Percentiles rank a stretch among this genome's conserved stretches.
Conservation (phyloP, 352 stramenopile species). For the Phytophthora fragariae region DNA sequence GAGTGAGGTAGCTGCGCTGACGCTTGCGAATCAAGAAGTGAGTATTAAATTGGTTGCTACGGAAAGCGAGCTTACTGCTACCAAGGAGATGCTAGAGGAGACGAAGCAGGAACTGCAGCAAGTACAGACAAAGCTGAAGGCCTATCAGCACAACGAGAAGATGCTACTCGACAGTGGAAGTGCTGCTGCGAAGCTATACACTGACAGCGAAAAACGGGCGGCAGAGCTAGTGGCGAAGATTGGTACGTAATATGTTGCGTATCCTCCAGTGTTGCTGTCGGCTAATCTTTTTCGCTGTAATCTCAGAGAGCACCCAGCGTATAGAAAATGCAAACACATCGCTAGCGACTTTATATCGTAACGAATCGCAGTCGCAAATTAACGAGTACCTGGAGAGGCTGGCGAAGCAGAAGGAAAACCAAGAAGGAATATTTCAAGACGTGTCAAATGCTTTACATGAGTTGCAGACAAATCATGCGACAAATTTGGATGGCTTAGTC, state of each 20-base stretch:
- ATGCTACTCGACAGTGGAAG: constrained; percentile 61
- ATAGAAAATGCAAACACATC: constrained; percentile 61
- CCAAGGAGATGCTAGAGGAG: constrained; percentile 46
- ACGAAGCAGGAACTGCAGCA: constrained; percentile 36
- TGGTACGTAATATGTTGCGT: constrained; percentile 25
- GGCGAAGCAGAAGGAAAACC: constrained; percentile 55
- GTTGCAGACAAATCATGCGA: constrained; percentile 53
- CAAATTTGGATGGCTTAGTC: constrained; percentile 51
- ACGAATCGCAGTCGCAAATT: constrained; percentile 54
- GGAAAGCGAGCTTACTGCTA: constrained; percentile 42
- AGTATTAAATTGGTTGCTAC: constrained; percentile 47
- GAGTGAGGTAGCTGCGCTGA: constrained; percentile 53
- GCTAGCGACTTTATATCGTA: constrained; percentile 53
- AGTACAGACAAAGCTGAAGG: constrained; percentile 41
- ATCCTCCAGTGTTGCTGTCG: neutral
- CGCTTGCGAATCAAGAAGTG: constrained; percentile 54
- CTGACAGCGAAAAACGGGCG: constrained; percentile 60
- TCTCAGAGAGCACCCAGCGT: constrained; percentile 52
- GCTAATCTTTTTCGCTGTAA: constrained; percentile 13
- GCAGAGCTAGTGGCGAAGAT: constrained; percentile 67
- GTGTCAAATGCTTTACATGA: constrained; percentile 54
- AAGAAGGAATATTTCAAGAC: constrained; percentile 55
- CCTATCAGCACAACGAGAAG: constrained; percentile 67
- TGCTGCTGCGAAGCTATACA: constrained; percentile 60
- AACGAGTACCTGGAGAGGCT: constrained; percentile 55